Evolutionary conservation across 371 early-diverging fungal species (phyloP), one percentile per base, ranked within the genome.

Genomic region (Apophysomyces ossiformis): DNA sequence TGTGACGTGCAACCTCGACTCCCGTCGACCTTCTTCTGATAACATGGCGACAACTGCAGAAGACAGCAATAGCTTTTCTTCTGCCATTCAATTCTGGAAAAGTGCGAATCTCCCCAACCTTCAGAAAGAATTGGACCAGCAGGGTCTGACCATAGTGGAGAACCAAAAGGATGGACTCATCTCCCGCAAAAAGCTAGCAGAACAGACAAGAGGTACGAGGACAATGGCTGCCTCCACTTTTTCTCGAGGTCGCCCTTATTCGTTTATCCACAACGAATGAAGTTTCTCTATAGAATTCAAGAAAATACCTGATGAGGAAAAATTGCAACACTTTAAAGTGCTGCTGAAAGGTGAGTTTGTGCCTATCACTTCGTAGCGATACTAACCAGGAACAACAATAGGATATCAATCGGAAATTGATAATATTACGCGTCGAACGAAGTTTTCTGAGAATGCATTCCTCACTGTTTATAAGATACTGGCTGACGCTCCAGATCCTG

Each of bases 321-420:
- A 94, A 78, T 72, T 92, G 36, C 79, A 81, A 37, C 85, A 92
- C 57, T 83, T 94, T 70, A 92, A 92, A 73, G 46, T 70, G 5
- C 76, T 95, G 9, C 78, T 93, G 15, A 93, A 92, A 79, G 86
- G 90, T 86, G 69, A 44, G 35, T 7, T 38, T 45, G 6, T 13
- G 7, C 9, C 37, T 56, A 0, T 7, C 8, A 4, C 16, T 16
- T n/a, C 60, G 7, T 21, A 61, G 15, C 57, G 57, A 57, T n/a
- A 57, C 32, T 46, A 35, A 45, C 46, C 15, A 26, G 39, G 57
- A 43, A 56, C 16, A 44, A 9, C 9, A 26, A 21, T 60, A 83
- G 94, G 89, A 4, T 96, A 96, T 77, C 96, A 96, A 70, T 71
- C 82, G 63, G 97, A 97, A 73, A 97, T 97, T 63, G 97, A 97